Base-by-base conservation (phyloP, 495 filamentous ascomycete genomes). In the Daldinia childiae region DNA sequence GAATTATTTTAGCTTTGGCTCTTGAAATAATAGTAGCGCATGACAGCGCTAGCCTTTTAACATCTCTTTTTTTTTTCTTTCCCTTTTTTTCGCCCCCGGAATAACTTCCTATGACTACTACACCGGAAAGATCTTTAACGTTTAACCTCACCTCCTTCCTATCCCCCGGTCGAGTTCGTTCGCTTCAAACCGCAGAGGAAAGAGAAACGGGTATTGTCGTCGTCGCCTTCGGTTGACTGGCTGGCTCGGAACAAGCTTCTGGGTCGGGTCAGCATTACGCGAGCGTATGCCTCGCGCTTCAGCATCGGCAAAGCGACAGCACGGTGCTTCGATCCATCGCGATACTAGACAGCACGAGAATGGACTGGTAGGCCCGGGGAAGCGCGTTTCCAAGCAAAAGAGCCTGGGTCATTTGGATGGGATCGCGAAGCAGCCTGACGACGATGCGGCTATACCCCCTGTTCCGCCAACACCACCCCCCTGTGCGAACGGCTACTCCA, bases 311-410 rank as follows among this genome's bases (percentile, higher is more conserved):
- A 90, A 91, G 86, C 85, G 87, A 87, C 84, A 86, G 78, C 81
- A 86, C 82, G 86, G 86, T 84, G 81, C 85, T 75, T 85, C 84
- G 77, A 89, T 87, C 81, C 82, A 86, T 78, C 88, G 90, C 82
- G 92, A 91, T 85, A 93, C 89, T 77, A 88, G 91, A 76, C 90
- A 54, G 26, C 50, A 95, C 80, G 93, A 97, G 82, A 93, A 91
- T 90, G 93, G 94, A 74, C 82, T 93, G 73, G 91, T 91, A 83
- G 89, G 89, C 73, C 91, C 93, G 61, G 92, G 91, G 71, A 95
- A 93, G 89, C 90, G 92, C 83, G 85, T 95, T 70, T 72, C 78
- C 58, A 85, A 80, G 76, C 88, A 90, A 79, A 88, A 87, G 74
- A 91, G 87, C 66, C 89, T 86, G 80, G 83, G 82, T 63, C 82